These are phyloP conservation scores for Suhomyces ambrosiae DNA, from an alignment of 1,139 yeast genomes.

Conservation along the genomic window DNA sequence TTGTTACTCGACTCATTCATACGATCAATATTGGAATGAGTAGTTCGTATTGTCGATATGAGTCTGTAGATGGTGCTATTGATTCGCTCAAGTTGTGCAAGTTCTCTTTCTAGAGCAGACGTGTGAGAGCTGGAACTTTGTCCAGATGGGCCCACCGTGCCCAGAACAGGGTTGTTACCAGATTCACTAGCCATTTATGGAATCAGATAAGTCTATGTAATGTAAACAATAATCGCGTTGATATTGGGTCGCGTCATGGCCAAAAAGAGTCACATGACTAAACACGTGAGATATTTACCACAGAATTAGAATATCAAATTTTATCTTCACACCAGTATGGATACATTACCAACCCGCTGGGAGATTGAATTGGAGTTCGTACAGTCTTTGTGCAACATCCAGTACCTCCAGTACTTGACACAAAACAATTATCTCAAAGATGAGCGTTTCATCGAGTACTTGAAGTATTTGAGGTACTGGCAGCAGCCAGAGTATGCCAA, in stretches of 20 bases:
- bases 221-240: too few species aligned
- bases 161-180: slow-evolving; percentile 9
- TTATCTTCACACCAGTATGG: slow-evolving; percentile 7
- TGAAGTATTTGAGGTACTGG: slow-evolving; percentile 76
- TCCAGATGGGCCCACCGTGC: neutral
- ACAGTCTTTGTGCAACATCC: slow-evolving; percentile 79
- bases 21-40: slow-evolving; percentile 32
- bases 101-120: slow-evolving; percentile 34
- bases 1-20: slow-evolving; percentile 36
- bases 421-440: slow-evolving; percentile 70
- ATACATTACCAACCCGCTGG: slow-evolving; percentile 66
- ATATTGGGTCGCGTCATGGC: neutral
- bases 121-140: slow-evolving; percentile 2
- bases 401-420: slow-evolving; percentile 71
- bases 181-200: slow-evolving; percentile 11
- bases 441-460: slow-evolving; percentile 61
- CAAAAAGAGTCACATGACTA: too few species aligned
- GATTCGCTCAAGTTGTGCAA: slow-evolving; percentile 35
- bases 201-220: too few species aligned
- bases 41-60: slow-evolving; percentile 29
- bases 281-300: too few species aligned
- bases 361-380: slow-evolving; percentile 83
- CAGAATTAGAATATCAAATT: too few species aligned
- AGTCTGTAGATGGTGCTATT: slow-evolving; percentile 35
- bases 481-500: slow-evolving; percentile 64